Evolutionary conservation across 2,329 filamentous ascomycete genomes (phyloP), one percentile per base, ranked within the genome.

Genomic region (Fusarium scirpi): DNA sequence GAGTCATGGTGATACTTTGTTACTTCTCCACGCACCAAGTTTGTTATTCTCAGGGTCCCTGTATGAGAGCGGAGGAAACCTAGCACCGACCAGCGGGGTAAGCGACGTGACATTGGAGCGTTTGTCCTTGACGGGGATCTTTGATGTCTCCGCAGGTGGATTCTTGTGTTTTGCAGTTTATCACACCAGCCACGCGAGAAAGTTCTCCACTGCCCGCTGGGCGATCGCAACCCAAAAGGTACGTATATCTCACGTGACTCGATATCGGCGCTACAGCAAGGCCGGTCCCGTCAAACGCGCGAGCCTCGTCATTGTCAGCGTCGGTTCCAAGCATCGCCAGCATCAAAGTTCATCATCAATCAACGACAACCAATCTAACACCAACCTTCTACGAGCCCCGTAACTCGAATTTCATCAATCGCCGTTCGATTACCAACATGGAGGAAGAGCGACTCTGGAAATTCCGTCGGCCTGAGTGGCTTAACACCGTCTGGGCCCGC

Each of bases 361-460:
- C 51, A 60, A 53, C 65, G 40, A 54, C 48, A 30, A 38, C 32
- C 40, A 46, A 47, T 52, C 24, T 51, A 27, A 20, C 51, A 27
- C 43, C 29, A 60, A 40, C 16, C 24, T n/a, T 13, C 40, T 48
- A n/a, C 54, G n/a, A 41, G 27, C 27, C 6, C 20, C 20, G 6
- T 10, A 48, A 22, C 38, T 5, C 13, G 15, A 43, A 15, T n/a
- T 29, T 38, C 29, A 24, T 38, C n/a, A 52, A 55, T 20, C 16
- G 20, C 47, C 25, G 9, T n/a, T 16, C 20, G 54, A 29, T 15
- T n/a, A 3, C 5, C 48, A 52, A 12, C n/a, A 90, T 90, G 87
- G 86, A 89, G 68, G 88, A 90, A 72, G 88, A 90, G 64, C 87
- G 89, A 59, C 87, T 91, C 73, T 91, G 86, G 86, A 91, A 90